Conservation (phyloP, 2,329 filamentous ascomycete genomes). For the Eurotiales sp. region DNA sequence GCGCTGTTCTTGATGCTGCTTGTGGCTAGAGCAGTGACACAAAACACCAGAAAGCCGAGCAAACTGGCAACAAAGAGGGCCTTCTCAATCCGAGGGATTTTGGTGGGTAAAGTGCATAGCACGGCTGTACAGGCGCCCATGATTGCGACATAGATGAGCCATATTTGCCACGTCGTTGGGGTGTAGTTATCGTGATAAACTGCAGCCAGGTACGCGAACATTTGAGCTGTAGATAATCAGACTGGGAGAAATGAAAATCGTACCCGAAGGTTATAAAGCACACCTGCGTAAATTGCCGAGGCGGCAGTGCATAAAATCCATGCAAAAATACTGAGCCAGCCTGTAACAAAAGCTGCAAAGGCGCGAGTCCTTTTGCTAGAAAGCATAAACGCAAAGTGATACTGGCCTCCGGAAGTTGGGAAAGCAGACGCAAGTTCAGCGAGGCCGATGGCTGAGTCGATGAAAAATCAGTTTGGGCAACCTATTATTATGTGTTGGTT, state of each 20-base stretch:
- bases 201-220: not conserved
- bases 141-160: not conserved
- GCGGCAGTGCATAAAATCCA: conserved; percentile 5
- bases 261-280: not conserved
- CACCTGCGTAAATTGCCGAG: not conserved
- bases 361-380: conserved; percentile 7
- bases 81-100: not conserved
- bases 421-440: conserved; percentile 23
- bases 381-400: conserved; percentile 23
- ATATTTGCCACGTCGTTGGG: not conserved
- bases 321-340: conserved; percentile 19
- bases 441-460: not conserved
- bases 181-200: not conserved
- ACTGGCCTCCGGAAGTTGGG: conserved; percentile 19
- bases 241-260: not conserved
- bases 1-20: not conserved
- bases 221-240: not conserved
- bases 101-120: not conserved
- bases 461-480: not conserved
- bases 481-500: not conserved
- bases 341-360: conserved; percentile 16
- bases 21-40: not conserved
- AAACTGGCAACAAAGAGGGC: not conserved
- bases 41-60: not conserved
- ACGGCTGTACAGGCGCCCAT: not conserved